phyloP scores from a whole-genome alignment of 2,329 filamentous ascomycete species.

The Aspergillus fumigatiaffinis region DNA sequence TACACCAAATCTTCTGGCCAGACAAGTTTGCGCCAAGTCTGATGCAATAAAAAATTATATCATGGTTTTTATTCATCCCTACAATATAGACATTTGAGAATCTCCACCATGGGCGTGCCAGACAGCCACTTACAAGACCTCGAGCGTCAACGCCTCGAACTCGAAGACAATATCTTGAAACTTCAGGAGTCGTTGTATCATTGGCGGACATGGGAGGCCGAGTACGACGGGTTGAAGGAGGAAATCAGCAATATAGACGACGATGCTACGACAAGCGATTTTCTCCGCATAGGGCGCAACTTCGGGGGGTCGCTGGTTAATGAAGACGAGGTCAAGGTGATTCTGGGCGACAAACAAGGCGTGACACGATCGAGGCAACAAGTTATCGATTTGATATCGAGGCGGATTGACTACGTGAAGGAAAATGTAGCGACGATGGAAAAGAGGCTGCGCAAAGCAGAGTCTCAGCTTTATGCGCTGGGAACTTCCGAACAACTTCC shows the following conservation, averaged over 20 bases:
- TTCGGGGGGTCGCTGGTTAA: slow-evolving; percentile 43
- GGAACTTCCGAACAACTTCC: slow-evolving; percentile 59
- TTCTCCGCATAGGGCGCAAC: slow-evolving; percentile 47
- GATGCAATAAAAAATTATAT: not conserved
- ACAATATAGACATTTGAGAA: not conserved
- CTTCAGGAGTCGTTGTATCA: slow-evolving; percentile 73
- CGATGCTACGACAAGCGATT: slow-evolving; percentile 49
- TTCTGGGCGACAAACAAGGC: slow-evolving; percentile 45
- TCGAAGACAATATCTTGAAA: slow-evolving; percentile 72
- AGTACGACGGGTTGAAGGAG: slow-evolving; percentile 86
- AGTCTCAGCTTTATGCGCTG: slow-evolving; percentile 63
- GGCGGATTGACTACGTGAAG: slow-evolving; percentile 83
- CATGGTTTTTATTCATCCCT: not conserved
- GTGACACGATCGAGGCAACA: slow-evolving; percentile 55
- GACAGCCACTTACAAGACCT: slow-evolving; percentile 60
- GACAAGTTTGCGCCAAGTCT: not conserved
- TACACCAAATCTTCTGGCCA: not conserved
- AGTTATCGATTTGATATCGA: slow-evolving; percentile 63
- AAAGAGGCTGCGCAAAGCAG: slow-evolving; percentile 65
- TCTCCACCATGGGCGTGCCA: slow-evolving; percentile 28
- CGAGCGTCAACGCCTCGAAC: slow-evolving; percentile 68
- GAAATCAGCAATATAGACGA: slow-evolving; percentile 61
- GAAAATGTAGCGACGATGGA: slow-evolving; percentile 73
- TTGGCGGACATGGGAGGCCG: slow-evolving; percentile 87
- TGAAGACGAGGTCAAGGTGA: slow-evolving; percentile 52